Evolutionary conservation across 202 grass and related monocot species (phyloP), one percentile per base, ranked within the genome.

Genomic region (Digitaria exilis): DNA sequence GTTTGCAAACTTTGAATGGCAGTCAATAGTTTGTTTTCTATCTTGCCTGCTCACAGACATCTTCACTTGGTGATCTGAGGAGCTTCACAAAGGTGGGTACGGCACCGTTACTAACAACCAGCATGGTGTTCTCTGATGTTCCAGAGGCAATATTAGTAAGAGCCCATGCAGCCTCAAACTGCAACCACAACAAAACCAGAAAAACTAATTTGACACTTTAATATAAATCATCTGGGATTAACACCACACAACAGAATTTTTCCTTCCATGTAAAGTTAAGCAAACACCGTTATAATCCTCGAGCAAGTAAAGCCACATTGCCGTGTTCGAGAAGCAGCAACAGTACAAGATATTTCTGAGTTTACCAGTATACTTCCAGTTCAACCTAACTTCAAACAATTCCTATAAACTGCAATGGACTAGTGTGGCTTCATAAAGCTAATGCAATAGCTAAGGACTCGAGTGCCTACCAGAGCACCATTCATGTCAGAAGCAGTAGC

Each of bases 71-170:
- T 55, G 93, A 95, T 54, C 71, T 81, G 39, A 95, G 87, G 76
- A 95, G 93, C 21, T 90, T 90, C 15, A 95, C 90, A 45, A 90
- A 92, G 57, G 84, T 90, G 9, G 89, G 90, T 13, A 95, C 74
- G 2, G 79, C 89, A 30, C 93, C 93, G 24, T 82, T 83, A 59
- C 92, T 82, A 50, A 95, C 82, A 55, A 92, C 85, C 60, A 86
- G 71, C 70, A 71, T 92, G 21, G 88, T 95, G 67, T 95, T 86
- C 19, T 92, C 93, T 14, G 93, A 90, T 35, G 90, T 92, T 41
- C 93, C 93, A 5, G 93, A 95, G 8, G 83, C 83, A 75, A 95
- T 95, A 54, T 92, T 95, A 22, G 90, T 90, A 51, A 95, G 85
- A 44, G 76, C 85, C 93, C 90, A 92, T 34, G 90, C 88, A 65